Percentiles rank a stretch among this genome's conserved stretches.
Conservation (phyloP, 2,329 filamentous ascomycete species). For the Colletotrichum destructivum region DNA sequence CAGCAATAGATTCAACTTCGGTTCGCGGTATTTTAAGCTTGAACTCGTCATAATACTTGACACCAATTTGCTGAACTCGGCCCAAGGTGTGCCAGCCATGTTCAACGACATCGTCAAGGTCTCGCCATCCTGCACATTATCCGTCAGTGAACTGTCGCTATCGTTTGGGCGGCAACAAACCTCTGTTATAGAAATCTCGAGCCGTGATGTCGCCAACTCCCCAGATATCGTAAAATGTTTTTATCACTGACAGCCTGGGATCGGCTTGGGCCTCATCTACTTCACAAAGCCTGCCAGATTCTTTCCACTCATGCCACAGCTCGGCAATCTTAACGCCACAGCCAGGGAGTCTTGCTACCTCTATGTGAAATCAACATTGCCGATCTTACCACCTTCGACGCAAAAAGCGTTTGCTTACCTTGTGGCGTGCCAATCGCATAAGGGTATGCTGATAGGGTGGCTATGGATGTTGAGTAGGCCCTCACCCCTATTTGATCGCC, state of each 20-base stretch:
- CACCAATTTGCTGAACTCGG: conserved; percentile 90
- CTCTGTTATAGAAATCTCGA: conserved; percentile 82
- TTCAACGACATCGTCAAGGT: conserved; percentile 89
- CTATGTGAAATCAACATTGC: conserved; percentile 48
- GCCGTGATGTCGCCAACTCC: conserved; percentile 90
- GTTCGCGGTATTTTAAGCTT: conserved; percentile 76
- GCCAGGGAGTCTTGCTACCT: conserved; percentile 76
- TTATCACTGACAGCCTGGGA: conserved; percentile 74
- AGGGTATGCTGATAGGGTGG: conserved; percentile 87
- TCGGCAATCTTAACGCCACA: conserved; percentile 85
- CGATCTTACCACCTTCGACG: background rate
- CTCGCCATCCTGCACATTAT: conserved; percentile 74
- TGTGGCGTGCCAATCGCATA: conserved; percentile 57
- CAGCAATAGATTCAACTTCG: conserved; percentile 81
- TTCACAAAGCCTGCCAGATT: conserved; percentile 73
- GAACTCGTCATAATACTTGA: conserved; percentile 95
- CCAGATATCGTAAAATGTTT: conserved; percentile 88
- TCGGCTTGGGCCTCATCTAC: conserved; percentile 76
- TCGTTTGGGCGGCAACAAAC: conserved; percentile 43
- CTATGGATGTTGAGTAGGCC: conserved; percentile 91
- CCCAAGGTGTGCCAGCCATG: conserved; percentile 82
- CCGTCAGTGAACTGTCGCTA: background rate
- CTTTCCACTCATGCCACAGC: conserved; percentile 82
- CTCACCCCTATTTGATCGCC: conserved; percentile 85
- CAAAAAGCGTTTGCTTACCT: conserved; percentile 53